Base-by-base conservation (phyloP, 495 filamentous ascomycete species). In the Talaromyces thailandensis region DNA sequence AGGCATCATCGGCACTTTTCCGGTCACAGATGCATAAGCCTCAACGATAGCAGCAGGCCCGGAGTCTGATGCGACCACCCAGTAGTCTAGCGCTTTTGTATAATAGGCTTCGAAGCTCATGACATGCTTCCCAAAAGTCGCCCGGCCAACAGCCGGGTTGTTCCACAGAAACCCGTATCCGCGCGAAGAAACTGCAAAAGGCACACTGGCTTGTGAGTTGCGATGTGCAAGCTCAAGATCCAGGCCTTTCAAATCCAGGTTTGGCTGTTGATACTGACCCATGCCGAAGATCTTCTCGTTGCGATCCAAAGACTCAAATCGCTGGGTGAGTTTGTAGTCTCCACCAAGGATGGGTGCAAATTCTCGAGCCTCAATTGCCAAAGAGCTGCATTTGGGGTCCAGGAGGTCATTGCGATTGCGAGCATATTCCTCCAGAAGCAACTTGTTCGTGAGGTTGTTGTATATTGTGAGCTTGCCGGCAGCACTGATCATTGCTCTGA, bases 141-240 rank as follows among this genome's bases (percentile, higher is more conserved):
- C 83, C 21, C 82, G 71, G 0, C 83, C 83, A 40, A 86, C 75
- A 1, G 67, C 73, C 0, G 83, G 83, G 60, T 84, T 84, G 65
- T 85, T 85, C 82, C 83, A 86, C 6, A 85, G 67, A n/a, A 86
- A 70, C 0, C 83, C 83, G 62, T 86, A 86, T 0, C 83, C 83
- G 3, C 71, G 71, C 1, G 76, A 80, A 0, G 79, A 82, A 14
- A 85, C 52, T 9, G 75, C 71, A 65, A 86, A 86, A 1, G 83
- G 82, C 3, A 86, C 76, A 63, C 77, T 80, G 2, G 82, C 82
- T 67, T 86, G 83, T 3, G 80, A 83, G 65, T 84, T 85, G 6
- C 82, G 81, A 23, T 86, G 83, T 5, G 83, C 82, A 1, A 86
- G 71, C 65, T 85, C 83, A 32, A 86, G 68, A 63, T 84, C 82